Percentiles rank a stretch among this genome's conserved stretches.
These are phyloP conservation scores for Paramecium primaurelia DNA, from an alignment of 73 alveolate genomes.

Conservation along the genomic window DNA sequence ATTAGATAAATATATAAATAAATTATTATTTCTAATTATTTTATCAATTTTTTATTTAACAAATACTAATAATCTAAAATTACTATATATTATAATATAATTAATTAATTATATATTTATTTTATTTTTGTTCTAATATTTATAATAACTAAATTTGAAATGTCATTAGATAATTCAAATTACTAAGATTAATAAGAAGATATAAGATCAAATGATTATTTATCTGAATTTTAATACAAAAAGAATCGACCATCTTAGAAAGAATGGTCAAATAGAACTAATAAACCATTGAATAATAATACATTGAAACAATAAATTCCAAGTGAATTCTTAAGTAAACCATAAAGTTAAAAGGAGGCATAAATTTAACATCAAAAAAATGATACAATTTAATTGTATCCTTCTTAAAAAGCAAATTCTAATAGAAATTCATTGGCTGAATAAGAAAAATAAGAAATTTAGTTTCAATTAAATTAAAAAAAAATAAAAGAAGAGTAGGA, in stretches of 20 bases:
- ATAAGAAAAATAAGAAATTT: background rate
- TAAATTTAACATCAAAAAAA: background rate
- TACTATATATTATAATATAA: no score
- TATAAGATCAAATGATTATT: background rate
- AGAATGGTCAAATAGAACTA: background rate
- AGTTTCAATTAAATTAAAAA: background rate
- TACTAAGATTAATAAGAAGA: background rate
- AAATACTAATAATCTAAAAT: background rate
- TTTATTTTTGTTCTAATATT: background rate
- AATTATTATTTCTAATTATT: background rate
- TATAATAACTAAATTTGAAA: background rate
- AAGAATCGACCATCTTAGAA: background rate
- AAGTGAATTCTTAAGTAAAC: background rate
- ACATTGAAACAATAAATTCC: background rate
- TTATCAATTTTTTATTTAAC: background rate
- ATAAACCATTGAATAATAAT: background rate
- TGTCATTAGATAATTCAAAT: background rate
- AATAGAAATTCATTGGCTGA: background rate
- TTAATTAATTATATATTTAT: background rate
- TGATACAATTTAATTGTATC: background rate
- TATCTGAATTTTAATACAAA: background rate
- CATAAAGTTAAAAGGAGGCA: no score
- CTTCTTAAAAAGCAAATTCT: background rate
- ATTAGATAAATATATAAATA: background rate
- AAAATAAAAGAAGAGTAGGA: background rate